These are phyloP conservation scores for Ganoderma boninense DNA, from an alignment of 1,284 basidiomycete genomes.

Conservation along the genomic window DNA sequence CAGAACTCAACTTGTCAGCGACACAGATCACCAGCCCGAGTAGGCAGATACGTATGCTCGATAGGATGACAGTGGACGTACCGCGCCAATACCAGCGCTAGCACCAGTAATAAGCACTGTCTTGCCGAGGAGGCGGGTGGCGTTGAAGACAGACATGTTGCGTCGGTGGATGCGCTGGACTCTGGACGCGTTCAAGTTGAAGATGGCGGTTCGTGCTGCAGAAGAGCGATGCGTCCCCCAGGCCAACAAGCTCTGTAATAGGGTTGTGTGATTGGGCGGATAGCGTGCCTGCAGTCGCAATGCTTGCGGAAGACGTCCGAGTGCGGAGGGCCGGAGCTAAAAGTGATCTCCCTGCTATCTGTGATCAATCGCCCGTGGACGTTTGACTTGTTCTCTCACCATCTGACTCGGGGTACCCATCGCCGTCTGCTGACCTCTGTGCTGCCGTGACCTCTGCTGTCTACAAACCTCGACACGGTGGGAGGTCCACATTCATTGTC, in stretches of 20 bases:
- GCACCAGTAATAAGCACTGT: slow-evolving; percentile 90
- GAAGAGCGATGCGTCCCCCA: neutral
- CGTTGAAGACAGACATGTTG: slow-evolving; percentile 81
- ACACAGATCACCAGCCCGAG: slow-evolving; percentile 1
- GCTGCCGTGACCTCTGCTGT: slow-evolving; percentile 9
- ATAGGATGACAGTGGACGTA: slow-evolving; percentile 44
- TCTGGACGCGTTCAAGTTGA: slow-evolving; percentile 16
- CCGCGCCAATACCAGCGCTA: slow-evolving; percentile 84
- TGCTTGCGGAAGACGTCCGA: slow-evolving; percentile 30
- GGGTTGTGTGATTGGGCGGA: slow-evolving; percentile 17
- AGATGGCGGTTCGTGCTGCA: slow-evolving; percentile 18
- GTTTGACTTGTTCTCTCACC: slow-evolving; percentile 25
- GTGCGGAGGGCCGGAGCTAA: slow-evolving; percentile 21
- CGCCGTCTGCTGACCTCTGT: slow-evolving; percentile 11
- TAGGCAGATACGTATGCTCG: neutral
- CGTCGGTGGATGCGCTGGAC: slow-evolving; percentile 25
- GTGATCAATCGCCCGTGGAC: slow-evolving; percentile 30
- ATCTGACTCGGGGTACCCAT: slow-evolving; percentile 15
- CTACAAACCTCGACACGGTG: neutral
- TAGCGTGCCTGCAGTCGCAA: slow-evolving; percentile 16
- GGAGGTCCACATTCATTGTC: neutral
- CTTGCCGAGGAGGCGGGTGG: slow-evolving; percentile 81
- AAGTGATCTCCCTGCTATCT: slow-evolving; percentile 31
- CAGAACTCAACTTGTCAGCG: slow-evolving; percentile 1
- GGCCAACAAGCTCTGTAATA: slow-evolving; percentile 2